A percentile compares a stretch with the other conserved stretches of the same genome.
These are phyloP conservation scores for Cyberlindnera subsufficiens DNA, from an alignment of 805 yeast species.

Conservation along the genomic window DNA sequence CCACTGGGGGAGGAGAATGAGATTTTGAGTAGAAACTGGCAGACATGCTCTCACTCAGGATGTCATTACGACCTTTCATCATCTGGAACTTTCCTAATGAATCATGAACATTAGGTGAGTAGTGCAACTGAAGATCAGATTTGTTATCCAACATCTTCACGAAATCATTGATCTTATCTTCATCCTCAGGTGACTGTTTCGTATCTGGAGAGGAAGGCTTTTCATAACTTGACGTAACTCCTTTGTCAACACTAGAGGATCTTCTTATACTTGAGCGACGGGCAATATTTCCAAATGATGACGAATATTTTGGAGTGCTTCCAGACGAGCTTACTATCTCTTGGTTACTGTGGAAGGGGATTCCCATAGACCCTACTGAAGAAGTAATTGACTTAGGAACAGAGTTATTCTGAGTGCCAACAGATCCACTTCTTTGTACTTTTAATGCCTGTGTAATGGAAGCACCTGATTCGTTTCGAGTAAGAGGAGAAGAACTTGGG, in stretches of 20 bases:
- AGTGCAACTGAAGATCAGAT: constrained; percentile 38
- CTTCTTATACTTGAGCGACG: constrained; percentile 37
- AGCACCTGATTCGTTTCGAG: constrained; percentile 39
- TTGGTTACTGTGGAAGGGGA: constrained; percentile 12
- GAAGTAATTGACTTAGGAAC: constrained; percentile 25
- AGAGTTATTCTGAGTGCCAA: constrained; percentile 15
- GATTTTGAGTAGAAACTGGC: constrained; percentile 36
- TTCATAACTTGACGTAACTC: constrained; percentile 26
- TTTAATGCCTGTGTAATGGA: constrained; percentile 35
- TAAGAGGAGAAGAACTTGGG: constrained; percentile 22
- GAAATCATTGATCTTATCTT: constrained; percentile 63
- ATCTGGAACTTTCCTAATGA: constrained; percentile 46
- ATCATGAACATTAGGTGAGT: constrained; percentile 32
- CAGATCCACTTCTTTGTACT: constrained; percentile 33
- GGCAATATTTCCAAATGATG: constrained; percentile 71
- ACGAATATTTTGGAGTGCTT: constrained; percentile 55
- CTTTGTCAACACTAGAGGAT: constrained; percentile 26
- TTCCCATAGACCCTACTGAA: constrained; percentile 19
- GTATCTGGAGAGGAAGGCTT: constrained; percentile 16
- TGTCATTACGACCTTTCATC: constrained; percentile 47
- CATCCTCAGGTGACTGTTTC: constrained; percentile 24
- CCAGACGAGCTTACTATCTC: constrained; percentile 30
- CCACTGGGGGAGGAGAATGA: constrained; percentile 13
- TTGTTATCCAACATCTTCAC: constrained; percentile 65
- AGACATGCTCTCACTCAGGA: constrained; percentile 48